These are phyloP conservation scores for Hymenoscyphus scutula DNA, from an alignment of 2,329 filamentous ascomycete species.

Conservation along the genomic window DNA sequence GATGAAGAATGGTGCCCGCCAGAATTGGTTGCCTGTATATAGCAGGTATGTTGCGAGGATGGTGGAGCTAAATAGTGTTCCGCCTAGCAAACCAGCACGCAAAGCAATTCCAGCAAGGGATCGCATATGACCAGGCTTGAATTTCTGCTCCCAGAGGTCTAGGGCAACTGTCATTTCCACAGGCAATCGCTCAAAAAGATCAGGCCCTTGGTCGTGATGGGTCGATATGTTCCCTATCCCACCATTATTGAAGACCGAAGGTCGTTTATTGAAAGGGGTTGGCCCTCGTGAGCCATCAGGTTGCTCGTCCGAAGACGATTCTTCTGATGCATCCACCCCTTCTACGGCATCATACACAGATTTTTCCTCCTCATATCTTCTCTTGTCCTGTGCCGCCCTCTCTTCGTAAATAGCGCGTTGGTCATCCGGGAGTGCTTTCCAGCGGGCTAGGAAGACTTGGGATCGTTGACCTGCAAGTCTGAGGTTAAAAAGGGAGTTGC, in stretches of 20 bases:
- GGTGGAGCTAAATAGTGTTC: constrained; percentile 23
- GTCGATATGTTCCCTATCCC: neutral
- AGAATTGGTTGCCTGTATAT: constrained; percentile 38
- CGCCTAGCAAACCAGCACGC: constrained; percentile 38
- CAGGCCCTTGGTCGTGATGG: neutral
- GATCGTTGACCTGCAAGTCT: neutral
- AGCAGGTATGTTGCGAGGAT: constrained; percentile 29
- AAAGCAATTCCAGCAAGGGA: constrained; percentile 40
- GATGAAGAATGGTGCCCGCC: constrained; percentile 67
- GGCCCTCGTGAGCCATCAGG: neutral
- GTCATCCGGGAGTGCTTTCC: constrained; percentile 3
- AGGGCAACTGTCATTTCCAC: constrained; percentile 26
- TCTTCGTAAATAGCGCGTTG: neutral
- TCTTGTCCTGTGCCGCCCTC: neutral
- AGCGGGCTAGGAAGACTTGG: neutral
- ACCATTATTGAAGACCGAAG: neutral
- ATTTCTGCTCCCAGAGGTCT: constrained; percentile 31
- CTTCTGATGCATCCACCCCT: neutral
- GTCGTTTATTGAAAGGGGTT: constrained; percentile 3
- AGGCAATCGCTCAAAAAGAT: constrained; percentile 2
- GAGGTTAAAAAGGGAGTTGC: too few relatives aligned
- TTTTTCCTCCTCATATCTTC: neutral
- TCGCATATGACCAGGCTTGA: constrained; percentile 29
- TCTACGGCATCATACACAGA: neutral
- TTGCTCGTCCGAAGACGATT: neutral